Base-by-base conservation (phyloP, 169 alveolate species). In the Plasmodium relictum region DNA sequence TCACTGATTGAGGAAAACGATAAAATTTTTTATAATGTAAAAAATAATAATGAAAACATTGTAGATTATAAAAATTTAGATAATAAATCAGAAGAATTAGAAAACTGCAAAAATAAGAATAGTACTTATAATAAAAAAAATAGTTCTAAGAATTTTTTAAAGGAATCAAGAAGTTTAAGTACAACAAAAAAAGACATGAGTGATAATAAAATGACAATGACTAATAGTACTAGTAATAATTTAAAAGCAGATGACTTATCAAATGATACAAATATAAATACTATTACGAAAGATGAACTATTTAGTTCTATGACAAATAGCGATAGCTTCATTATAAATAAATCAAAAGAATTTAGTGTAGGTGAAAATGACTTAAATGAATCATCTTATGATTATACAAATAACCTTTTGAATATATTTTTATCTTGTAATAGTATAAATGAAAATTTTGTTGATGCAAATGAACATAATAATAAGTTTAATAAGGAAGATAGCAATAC, bases 351-450 rank as follows among this genome's bases (percentile, higher is more conserved):
- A 8, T 50, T 45, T 9, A 78, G 48, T 26, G 0, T 54, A 48
- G 16, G 50, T 63, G 76, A 78, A 31, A 66, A 65, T 12, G 89
- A 66, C 18, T 20, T 14, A 20, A 74, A 74, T 24, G 89, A 78
- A 18, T 37, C 89, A 39, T 54, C 22, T 54, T 58, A 10, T 45
- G 89, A 78, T 63, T 78, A 78, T 54, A 78, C 80, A 78, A 78
- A 78, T 58, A 78, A 65, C 42, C 45, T 78, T 56, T 56, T 78
- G 26, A 78, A 78, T 78, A 65, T 78, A 78, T 78, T 78, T 56
- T 70, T 78, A 22, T 78, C 89, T 10, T 78, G 89, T 58, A 78
- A 78, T 78, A 78, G 89, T n/a, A 78, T 78, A 45, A 78, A 78
- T 56, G 89, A 78, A 65, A 78, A 78, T 52, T 78, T 63, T 56